Evolutionary conservation across 2,329 filamentous ascomycete species (phyloP).

Genomic region (Pseudogymnoascus sp.): DNA sequence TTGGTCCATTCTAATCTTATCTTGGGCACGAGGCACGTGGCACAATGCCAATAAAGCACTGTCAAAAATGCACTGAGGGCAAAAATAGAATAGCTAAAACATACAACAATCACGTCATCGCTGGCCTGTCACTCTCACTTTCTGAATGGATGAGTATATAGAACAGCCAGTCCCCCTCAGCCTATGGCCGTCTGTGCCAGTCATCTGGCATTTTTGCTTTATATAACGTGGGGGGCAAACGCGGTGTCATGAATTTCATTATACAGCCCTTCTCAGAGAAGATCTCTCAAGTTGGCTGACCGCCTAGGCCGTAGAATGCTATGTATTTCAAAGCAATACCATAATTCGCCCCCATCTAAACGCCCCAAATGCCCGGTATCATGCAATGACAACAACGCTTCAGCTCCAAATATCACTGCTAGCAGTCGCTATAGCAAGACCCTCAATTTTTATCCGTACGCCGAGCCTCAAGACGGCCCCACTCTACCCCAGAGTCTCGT

Average conservation of each 20-base stretch:
- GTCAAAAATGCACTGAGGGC: not conserved
- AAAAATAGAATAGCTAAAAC: conserved; percentile 9
- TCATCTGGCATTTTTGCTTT: not conserved
- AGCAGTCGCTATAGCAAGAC: not conserved
- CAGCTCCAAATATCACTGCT: conserved; percentile 7
- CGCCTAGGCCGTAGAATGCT: not conserved
- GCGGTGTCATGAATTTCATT: conserved; percentile 1
- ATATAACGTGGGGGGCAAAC: not conserved
- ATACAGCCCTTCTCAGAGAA: not conserved
- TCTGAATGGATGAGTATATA: conserved; percentile 2
- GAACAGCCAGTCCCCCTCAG: not conserved
- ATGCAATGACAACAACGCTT: conserved; percentile 9
- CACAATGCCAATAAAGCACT: not conserved
- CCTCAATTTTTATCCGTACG: not conserved
- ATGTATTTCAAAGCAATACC: conserved; percentile 3
- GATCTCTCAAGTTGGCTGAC: not conserved
- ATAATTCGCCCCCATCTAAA: conserved; percentile 1
- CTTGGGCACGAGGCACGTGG: not conserved
- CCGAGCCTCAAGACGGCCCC: conserved; percentile 6
- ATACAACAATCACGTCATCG: conserved; percentile 2
- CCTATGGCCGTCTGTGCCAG: not conserved
- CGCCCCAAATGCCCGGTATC: conserved; percentile 8
- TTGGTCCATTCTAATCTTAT: not conserved
- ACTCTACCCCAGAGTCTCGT: conserved; percentile 8
- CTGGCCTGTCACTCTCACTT: not conserved